phyloP scores from a whole-genome alignment of 1,284 basidiomycete species.

The Cryptococcus sp. region DNA sequence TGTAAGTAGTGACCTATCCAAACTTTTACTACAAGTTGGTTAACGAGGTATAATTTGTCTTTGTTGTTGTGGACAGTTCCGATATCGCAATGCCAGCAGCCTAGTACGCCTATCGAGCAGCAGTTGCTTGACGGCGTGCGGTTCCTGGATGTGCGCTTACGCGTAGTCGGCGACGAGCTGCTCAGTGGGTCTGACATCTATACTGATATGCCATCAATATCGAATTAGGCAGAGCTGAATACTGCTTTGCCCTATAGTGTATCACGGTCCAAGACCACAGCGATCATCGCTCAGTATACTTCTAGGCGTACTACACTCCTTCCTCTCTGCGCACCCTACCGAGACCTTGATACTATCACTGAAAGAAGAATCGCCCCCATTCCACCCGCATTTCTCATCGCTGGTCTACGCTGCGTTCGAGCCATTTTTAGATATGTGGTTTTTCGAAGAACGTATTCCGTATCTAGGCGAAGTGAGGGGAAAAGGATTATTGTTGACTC shows the following conservation, averaged over 20 bases:
- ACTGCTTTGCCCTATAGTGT: constrained; percentile 57
- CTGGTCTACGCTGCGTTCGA: constrained; percentile 67
- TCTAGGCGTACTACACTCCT: constrained; percentile 59
- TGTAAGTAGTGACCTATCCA: constrained; percentile 19
- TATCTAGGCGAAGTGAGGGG: constrained; percentile 77
- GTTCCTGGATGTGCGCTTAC: constrained; percentile 75
- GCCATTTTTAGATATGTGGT: constrained; percentile 67
- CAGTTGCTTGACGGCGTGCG: constrained; percentile 60
- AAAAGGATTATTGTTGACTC: constrained; percentile 75
- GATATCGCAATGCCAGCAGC: constrained; percentile 51
- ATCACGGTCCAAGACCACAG: constrained; percentile 75
- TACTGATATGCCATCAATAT: neutral
- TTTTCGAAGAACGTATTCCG: constrained; percentile 73
- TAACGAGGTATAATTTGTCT: neutral
- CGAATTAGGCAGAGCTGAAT: neutral
- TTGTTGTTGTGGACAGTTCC: constrained; percentile 48
- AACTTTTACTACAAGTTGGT: neutral
- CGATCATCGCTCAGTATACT: constrained; percentile 68
- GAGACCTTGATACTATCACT: constrained; percentile 81
- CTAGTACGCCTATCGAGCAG: constrained; percentile 35
- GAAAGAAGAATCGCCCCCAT: constrained; percentile 70
- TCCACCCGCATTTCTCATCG: constrained; percentile 59
- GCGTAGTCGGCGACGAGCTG: constrained; percentile 61
- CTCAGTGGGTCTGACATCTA: constrained; percentile 31
- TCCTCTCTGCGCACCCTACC: constrained; percentile 63